Evolutionary conservation across 495 filamentous ascomycete species (phyloP).

Genomic region (Aspergillus panamensis): DNA sequence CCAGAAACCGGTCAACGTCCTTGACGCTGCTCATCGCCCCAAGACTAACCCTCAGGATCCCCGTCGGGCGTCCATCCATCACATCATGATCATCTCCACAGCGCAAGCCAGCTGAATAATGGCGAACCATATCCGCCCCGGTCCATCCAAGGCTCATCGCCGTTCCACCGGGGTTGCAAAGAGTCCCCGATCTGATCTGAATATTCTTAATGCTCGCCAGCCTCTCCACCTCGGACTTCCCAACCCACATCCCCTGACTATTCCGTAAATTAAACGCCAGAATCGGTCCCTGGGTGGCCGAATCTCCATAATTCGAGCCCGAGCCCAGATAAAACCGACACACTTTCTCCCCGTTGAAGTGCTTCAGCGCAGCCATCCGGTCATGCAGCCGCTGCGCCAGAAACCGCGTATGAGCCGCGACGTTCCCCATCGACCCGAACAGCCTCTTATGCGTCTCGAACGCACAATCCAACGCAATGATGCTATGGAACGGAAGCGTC

Average conservation of each 20-base stretch:
- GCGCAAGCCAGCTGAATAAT: constrained; percentile 75
- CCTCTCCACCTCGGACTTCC: constrained; percentile 79
- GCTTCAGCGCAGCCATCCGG: constrained; percentile 55
- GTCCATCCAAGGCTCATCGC: constrained; percentile 63
- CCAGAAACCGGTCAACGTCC: constrained; percentile 69
- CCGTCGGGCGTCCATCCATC: constrained; percentile 78
- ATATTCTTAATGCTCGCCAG: constrained; percentile 73
- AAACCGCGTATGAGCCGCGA: constrained; percentile 71
- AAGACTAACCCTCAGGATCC: constrained; percentile 77
- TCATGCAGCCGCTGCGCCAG: constrained; percentile 58
- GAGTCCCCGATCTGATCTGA: constrained; percentile 77
- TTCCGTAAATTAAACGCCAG: constrained; percentile 79
- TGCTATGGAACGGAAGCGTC: constrained; percentile 83
- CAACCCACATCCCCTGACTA: constrained; percentile 65
- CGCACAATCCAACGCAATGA: constrained; percentile 73
- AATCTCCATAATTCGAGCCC: constrained; percentile 37
- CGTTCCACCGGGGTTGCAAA: constrained; percentile 90
- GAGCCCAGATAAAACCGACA: constrained; percentile 62
- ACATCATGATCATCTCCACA: constrained; percentile 79
- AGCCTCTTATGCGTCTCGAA: constrained; percentile 64
- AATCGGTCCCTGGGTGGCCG: constrained; percentile 65
- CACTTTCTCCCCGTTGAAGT: constrained; percentile 63
- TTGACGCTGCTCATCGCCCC: constrained; percentile 80
- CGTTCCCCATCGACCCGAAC: constrained; percentile 64
- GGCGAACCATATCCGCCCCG: constrained; percentile 73